Conservation (phyloP, 768 basidiomycete species). For the Boletus reticulatus region DNA sequence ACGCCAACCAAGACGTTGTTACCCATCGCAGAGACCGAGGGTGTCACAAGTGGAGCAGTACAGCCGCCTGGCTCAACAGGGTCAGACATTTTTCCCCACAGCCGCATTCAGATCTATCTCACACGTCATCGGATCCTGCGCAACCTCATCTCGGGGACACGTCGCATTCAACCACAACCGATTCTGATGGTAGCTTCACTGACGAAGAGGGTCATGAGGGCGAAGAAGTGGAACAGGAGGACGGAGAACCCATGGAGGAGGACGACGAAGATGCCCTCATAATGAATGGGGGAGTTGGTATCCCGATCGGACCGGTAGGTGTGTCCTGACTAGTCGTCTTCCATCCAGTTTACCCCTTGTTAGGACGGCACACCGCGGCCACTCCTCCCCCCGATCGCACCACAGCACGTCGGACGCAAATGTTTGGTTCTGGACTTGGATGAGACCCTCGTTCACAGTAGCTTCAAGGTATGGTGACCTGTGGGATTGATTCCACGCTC, state of each 20-base stretch:
- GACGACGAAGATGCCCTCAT: constrained; percentile 92
- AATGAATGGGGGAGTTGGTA: constrained; percentile 88
- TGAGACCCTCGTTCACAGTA: constrained; percentile 95
- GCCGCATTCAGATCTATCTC: constrained; percentile 23
- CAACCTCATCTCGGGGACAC: constrained; percentile 30
- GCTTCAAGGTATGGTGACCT: constrained; percentile 78
- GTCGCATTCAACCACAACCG: constrained; percentile 31
- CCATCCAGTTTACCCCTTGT: constrained; percentile 2
- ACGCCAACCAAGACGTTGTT: constrained; percentile 45
- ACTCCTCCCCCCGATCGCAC: constrained; percentile 79
- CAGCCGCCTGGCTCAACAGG: constrained; percentile 86
- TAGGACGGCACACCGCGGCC: constrained; percentile 88
- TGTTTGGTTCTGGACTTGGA: constrained; percentile 96
- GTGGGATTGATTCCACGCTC: background rate
- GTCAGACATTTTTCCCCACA: constrained; percentile 30
- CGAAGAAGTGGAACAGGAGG: constrained; percentile 64
- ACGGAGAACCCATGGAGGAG: constrained; percentile 59
- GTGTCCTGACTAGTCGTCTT: background rate
- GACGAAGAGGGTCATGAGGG: constrained; percentile 68
- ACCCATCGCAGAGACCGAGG: constrained; percentile 77
- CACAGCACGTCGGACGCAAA: constrained; percentile 84
- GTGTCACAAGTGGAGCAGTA: constrained; percentile 88
- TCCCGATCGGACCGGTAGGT: constrained; percentile 89
- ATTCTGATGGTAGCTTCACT: constrained; percentile 43
- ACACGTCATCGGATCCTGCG: constrained; percentile 21